phyloP scores from a whole-genome alignment of 140 eudicot species.

The Ambrosia hybrid region DNA sequence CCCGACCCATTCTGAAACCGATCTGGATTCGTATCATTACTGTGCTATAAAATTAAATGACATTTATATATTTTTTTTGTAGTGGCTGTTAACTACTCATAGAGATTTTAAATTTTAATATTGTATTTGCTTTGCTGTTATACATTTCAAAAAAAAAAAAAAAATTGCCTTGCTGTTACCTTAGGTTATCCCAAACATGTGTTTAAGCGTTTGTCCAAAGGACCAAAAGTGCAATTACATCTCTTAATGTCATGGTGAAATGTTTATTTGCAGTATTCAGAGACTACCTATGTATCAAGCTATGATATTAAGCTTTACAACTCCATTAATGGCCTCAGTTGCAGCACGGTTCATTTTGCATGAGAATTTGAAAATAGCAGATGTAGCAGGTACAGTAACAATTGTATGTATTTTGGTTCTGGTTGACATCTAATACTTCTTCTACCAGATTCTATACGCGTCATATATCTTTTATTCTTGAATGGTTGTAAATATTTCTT shows the following conservation, averaged over 20 bases:
- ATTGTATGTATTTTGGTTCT: background rate
- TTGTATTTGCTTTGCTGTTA: background rate
- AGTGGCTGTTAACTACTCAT: no score
- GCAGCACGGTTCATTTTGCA: conserved; percentile 60
- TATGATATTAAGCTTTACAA: conserved; percentile 60
- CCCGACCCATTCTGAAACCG: no score
- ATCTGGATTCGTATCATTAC: no score
- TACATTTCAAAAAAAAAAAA: no score
- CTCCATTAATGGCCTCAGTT: conserved; percentile 70
- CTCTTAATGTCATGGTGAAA: conserved; percentile 8
- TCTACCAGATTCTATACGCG: background rate
- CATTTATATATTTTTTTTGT: background rate
- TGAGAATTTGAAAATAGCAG: conserved; percentile 61
- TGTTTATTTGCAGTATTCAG: conserved; percentile 50
- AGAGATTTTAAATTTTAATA: no score
- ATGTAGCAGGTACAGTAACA: conserved; percentile 58
- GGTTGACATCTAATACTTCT: background rate
- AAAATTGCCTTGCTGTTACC: background rate
- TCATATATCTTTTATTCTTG: background rate
- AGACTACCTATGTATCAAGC: conserved; percentile 56
- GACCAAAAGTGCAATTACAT: background rate
- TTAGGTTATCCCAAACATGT: background rate
- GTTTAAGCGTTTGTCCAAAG: conserved; percentile 3
- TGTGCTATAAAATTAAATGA: no score
- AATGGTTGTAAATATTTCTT: conserved; percentile 8